A percentile compares a stretch with the other conserved stretches of the same genome.
Conservation (phyloP, 106 monocot species). For the Dendrobium catenatum region DNA sequence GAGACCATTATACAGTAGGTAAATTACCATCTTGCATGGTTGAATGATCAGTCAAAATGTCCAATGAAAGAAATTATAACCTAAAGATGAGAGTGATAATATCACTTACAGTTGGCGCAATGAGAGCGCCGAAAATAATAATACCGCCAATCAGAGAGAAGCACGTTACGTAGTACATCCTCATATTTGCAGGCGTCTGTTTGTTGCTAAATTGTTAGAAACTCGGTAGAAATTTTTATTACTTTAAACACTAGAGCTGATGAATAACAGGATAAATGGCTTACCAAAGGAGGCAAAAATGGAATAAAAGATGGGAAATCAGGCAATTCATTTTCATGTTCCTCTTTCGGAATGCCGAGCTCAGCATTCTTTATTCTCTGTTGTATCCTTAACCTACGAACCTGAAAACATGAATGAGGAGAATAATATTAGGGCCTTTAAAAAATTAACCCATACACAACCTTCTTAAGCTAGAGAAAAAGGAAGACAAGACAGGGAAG, state of each 20-base stretch:
- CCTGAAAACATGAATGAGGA: constrained; percentile 28
- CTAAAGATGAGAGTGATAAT: background rate
- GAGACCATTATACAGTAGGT: background rate
- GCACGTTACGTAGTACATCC: constrained; percentile 80
- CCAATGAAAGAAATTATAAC: background rate
- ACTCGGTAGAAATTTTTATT: background rate
- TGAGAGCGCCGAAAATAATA: constrained; percentile 81
- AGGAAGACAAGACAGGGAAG: background rate
- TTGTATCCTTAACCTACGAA: constrained; percentile 94
- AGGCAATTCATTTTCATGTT: constrained; percentile 83
- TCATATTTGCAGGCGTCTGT: constrained; percentile 94
- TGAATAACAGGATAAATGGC: background rate
- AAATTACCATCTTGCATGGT: background rate
- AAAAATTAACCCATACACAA: background rate
- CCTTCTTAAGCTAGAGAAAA: background rate
- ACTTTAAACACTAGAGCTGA: background rate
- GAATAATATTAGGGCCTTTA: background rate
- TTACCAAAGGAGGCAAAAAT: constrained; percentile 91
- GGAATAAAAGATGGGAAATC: constrained; percentile 99
- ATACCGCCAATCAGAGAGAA: constrained; percentile 76
- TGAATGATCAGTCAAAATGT: background rate
- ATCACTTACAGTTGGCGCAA: constrained; percentile 59
- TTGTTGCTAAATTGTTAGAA: constrained; percentile 14
- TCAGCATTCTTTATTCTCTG: constrained; percentile 93
- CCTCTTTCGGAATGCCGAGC: constrained; percentile 72